Base-by-base conservation (phyloP, 1,284 basidiomycete genomes). In the Hymenochaete sp. region DNA sequence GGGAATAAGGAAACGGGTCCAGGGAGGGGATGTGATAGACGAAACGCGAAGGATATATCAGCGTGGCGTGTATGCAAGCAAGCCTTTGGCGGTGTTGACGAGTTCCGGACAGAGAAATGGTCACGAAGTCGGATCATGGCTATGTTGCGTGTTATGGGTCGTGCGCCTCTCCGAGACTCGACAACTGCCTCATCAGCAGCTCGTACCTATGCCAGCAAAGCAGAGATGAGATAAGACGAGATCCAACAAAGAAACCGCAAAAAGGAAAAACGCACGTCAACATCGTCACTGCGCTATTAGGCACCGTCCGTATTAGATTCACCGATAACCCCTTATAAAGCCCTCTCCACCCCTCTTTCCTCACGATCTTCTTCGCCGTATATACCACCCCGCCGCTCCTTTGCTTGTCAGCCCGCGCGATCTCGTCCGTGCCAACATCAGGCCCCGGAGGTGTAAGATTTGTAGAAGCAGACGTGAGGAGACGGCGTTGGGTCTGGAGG, bases 271-370 rank as follows among this genome's bases (percentile, higher is more conserved):
- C 90, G 65, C 68, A 95, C 87, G 92, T 90, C 60, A 96, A 67
- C 76, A 96, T 85, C 25, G 93, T 96, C 52, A 96, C 85, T 1
- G 91, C 92, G 56, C 85, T 90, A 60, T 90, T 92, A 13, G 93
- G 93, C 49, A 97, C 92, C 1, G 93, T 96, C 50, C 93, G 72
- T 36, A 95, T 66, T 24, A 96, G 73, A 66, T 96, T 96, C 54
- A 96, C 79, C 28, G 86, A 89, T 47, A 97, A 64, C 4, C 93
- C 93, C 53, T 84, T 82, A 66, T 97, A 96, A 44, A 96, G 73
- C 21, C 85, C 87, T 35, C 71, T 72, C 81, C 88, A 88, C 9
- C 92, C 91, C 59, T 93, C 89, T 55, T 85, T 81, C 36, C 63
- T 60, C 45, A 92, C 66, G 52, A 97, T 83, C 53, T 75, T 77